These are phyloP conservation scores for Fomitopsis serialis DNA, from an alignment of 768 basidiomycete species.

Conservation along the genomic window DNA sequence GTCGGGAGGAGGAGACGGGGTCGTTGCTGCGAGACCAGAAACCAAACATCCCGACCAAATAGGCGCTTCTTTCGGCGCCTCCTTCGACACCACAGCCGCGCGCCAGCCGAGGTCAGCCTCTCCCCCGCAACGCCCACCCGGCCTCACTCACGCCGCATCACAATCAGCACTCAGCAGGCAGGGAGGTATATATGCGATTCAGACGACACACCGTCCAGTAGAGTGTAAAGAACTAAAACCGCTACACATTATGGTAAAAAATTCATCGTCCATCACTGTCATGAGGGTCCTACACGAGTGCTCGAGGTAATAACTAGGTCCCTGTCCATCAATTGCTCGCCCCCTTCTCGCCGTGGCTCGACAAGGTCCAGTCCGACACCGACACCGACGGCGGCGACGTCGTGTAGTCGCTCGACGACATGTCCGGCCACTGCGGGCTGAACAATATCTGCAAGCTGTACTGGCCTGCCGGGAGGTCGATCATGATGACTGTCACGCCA, in stretches of 20 bases:
- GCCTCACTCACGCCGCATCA: neutral
- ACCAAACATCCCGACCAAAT: conserved; percentile 1
- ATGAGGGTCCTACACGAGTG: conserved; percentile 9
- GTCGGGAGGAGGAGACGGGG: neutral
- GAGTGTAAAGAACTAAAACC: neutral
- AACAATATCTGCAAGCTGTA: conserved; percentile 83
- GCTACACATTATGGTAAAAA: neutral
- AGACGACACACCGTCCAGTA: neutral
- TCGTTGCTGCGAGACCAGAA: neutral
- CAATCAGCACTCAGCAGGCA: no score
- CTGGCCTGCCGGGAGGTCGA: conserved; percentile 60
- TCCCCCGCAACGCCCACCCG: neutral
- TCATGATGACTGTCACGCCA: conserved; percentile 73
- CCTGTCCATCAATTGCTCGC: conserved; percentile 1
- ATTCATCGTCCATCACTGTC: neutral
- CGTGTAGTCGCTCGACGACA: conserved; percentile 54
- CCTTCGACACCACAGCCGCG: neutral
- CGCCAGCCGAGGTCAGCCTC: neutral
- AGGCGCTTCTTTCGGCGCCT: neutral
- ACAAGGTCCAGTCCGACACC: conserved; percentile 70
- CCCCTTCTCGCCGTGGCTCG: conserved; percentile 53
- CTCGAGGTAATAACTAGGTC: neutral
- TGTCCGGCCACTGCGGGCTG: conserved; percentile 87
- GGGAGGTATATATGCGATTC: neutral
- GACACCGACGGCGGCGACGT: conserved; percentile 62